Base-by-base conservation (phyloP, 306 rosid genomes). In the Vigna reflexopilosa region DNA sequence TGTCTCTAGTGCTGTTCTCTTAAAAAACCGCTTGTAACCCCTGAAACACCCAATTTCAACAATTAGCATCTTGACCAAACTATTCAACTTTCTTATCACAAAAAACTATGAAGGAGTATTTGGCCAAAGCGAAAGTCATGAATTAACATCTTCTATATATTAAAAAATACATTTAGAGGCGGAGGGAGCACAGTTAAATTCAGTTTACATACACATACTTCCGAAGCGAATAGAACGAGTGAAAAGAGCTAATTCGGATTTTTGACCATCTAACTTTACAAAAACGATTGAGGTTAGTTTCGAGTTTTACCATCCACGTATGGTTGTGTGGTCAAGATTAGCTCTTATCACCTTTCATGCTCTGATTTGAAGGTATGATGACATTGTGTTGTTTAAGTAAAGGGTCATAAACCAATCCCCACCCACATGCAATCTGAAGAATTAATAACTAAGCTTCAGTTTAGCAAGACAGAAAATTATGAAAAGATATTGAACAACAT, bases 11-110 rank as follows among this genome's bases (percentile, higher is more conserved):
- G 84, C 81, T 47, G 90, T 82, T 78, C 94, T 89, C 82, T 89
- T 93, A 56, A 93, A 87, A 81, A 93, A 93, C 28, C 94, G 87
- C 72, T 93, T 93, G 85, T 93, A 93, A 28, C 98, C 98, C 98
- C 98, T 93, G 90, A 82, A 83, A 16, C 70, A 85, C 20, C 72
- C 70, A 36, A 36, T 13, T 77, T 26, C 11, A 73, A 16, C 80
- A 71, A 80, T 82, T 57, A 78, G 70, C 65, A 54, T 45, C 44
- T 16, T 38, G 8, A 55, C 42, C 52, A 56, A 55, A 49, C 64
- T 44, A 47, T 54, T 70, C 36, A 9, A 15, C 68, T 40, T 66
- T 30, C 67, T 49, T 56, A 15, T 28, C 76, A 83, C 42, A 67
- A 40, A 67, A 77, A 86, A 69, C 3, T 45, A 63, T 66, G n/a